Evolutionary conservation across 139 green algal genomes (phyloP).

Genomic region (Haematococcus sp.): DNA sequence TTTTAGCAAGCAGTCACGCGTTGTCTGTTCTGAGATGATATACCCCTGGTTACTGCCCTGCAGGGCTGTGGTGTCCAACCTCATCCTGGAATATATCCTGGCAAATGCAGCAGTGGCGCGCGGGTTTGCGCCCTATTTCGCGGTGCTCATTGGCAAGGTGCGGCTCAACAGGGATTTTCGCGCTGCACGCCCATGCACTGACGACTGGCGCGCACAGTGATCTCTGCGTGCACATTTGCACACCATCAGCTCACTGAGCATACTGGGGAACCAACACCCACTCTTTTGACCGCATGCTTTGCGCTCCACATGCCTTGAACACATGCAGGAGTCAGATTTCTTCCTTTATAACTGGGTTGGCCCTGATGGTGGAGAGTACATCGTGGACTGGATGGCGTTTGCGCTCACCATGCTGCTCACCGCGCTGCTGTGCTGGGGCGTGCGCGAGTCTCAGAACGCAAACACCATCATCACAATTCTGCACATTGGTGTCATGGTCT

Average conservation of each 20-base stretch:
- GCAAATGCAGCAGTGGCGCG: conserved; percentile 56
- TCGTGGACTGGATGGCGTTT: conserved; percentile 24
- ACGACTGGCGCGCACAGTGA: background rate
- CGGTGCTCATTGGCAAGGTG: conserved; percentile 20
- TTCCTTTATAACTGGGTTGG: too few species aligned
- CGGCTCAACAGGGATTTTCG: background rate
- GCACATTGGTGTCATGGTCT: conserved; percentile 34
- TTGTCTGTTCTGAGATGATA: too few species aligned
- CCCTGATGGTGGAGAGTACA: background rate
- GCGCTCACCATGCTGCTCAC: conserved; percentile 30
- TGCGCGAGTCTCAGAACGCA: conserved; percentile 47
- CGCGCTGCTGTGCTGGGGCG: conserved; percentile 46
- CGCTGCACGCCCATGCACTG: background rate
- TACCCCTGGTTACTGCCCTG: too few species aligned
- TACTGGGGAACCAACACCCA: background rate
- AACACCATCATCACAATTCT: conserved; percentile 42
- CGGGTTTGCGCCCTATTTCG: conserved; percentile 64
- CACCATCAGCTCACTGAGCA: background rate
- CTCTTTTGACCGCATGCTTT: too few species aligned
- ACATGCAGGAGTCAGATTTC: too few species aligned
- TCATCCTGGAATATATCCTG: conserved; percentile 72
- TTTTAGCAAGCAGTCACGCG: too few species aligned
- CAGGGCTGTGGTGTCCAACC: conserved; percentile 44
- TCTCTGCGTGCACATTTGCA: background rate
- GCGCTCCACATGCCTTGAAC: too few species aligned